Base-by-base conservation (phyloP, 2,329 filamentous ascomycete genomes). In the Aspergillus sp. region DNA sequence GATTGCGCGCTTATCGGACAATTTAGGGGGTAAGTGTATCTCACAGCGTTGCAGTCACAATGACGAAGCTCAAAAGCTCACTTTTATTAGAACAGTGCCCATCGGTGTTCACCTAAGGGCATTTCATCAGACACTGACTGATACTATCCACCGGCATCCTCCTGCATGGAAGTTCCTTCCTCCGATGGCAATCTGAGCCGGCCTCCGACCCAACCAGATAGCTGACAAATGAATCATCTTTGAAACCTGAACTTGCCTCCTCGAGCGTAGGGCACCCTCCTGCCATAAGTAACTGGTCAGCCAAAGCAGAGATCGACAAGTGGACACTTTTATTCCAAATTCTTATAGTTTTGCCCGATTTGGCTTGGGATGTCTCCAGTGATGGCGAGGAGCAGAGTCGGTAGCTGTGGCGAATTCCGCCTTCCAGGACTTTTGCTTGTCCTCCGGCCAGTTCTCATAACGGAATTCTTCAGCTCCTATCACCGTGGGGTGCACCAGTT, bases 401-500 rank as follows among this genome's bases (percentile, higher is more conserved):
- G 19, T 42, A 21, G n/a, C 38, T 42, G 38, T 45, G 43, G 43
- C 56, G 52, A 59, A 60, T 16, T 40, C 44, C 44, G 42, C 49
- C 52, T 54, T 34, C 58, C 62, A 66, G 31, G 48, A 32, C 6
- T 31, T 47, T 55, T 5, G 3, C 50, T 58, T 32, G 51, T 66
- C 58, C 10, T 54, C 40, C 3, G 63, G 64, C 62, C 63, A 66
- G 21, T 58, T 48, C 52, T 64, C 58, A 52, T 67, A 66, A 19
- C 34, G 48, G 52, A 65, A 66, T 32, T 62, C 54, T 43, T 62
- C 57, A 32, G 59, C 61, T 16, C 55, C 61, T 48, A 49, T 43
- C 23, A 66, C 55, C n/a, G 40, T 59, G 17, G 61, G 64, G 56
- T 67, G 61, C 41, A 62, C 63, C 48, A 65, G 53, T 29, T 64